Conservation (phyloP, 352 stramenopile species). For the Aphanomyces euteiches region DNA sequence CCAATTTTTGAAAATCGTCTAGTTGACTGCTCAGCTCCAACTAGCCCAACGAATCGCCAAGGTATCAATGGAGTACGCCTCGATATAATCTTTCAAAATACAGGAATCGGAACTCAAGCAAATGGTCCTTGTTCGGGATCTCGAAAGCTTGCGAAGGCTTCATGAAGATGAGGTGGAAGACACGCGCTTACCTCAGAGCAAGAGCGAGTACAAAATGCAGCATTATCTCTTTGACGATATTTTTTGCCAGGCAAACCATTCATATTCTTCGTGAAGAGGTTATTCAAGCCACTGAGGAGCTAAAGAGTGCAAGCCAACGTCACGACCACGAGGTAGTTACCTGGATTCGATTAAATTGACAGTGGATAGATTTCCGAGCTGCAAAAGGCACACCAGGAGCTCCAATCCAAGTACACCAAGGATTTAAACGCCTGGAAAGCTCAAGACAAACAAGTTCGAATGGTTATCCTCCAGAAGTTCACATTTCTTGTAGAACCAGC, state of each 20-base stretch:
- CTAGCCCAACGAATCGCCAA: background rate
- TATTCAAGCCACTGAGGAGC: too few species aligned
- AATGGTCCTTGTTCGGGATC: background rate
- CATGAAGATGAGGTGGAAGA: background rate
- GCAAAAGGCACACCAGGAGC: background rate
- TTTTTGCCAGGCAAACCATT: too few species aligned
- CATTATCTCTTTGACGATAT: too few species aligned
- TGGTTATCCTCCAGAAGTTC: background rate
- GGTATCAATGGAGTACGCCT: background rate
- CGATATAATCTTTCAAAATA: background rate
- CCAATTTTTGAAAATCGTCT: background rate
- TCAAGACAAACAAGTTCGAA: background rate
- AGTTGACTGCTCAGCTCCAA: background rate
- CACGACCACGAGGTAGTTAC: background rate
- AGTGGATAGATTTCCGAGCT: background rate
- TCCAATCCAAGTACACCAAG: background rate
- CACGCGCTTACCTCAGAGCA: too few species aligned
- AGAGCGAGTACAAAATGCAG: too few species aligned
- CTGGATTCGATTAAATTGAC: background rate
- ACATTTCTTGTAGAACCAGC: background rate
- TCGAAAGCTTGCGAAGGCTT: background rate
- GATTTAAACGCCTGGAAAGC: background rate
- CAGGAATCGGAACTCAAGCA: constrained; percentile 1
- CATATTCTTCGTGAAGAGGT: too few species aligned
- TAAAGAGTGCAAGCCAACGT: background rate